Percentiles rank a stretch among this genome's conserved stretches.
Conservation (phyloP, 805 yeast species). For the Metschnikowia vanudenii region DNA sequence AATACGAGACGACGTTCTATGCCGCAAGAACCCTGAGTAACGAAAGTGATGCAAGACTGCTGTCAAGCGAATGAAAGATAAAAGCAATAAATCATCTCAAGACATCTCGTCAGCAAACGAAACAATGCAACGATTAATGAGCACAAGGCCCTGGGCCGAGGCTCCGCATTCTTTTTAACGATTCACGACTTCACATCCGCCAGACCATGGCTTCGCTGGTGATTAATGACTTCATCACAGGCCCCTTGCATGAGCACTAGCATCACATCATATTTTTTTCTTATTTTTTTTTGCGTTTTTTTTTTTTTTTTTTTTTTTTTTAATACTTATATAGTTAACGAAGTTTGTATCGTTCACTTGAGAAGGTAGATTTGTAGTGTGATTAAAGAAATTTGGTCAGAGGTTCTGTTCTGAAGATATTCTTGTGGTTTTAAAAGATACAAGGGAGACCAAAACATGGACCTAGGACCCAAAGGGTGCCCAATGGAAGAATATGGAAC, state of each 20-base stretch:
- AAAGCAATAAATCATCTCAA: not conserved
- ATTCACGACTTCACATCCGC: slow-evolving; percentile 7
- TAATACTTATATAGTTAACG: not conserved
- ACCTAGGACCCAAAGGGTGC: too few species aligned
- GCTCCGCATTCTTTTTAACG: slow-evolving; percentile 3
- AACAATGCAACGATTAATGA: slow-evolving; percentile 2
- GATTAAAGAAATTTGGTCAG: too few species aligned
- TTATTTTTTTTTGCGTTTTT: not conserved
- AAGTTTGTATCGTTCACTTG: not conserved
- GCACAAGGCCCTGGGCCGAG: not conserved
- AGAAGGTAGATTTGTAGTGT: too few species aligned
- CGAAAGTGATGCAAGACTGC: not conserved
- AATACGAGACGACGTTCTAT: not conserved
- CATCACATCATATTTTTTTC: slow-evolving; percentile 1
- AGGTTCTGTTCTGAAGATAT: too few species aligned
- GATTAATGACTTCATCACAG: slow-evolving; percentile 5
- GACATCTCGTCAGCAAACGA: slow-evolving; percentile 4
- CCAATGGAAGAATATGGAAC: too few species aligned
- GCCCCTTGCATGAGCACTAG: slow-evolving; percentile 5
- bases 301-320: slow-evolving; percentile 7
- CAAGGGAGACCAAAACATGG: too few species aligned
- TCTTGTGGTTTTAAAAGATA: too few species aligned
- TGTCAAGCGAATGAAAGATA: slow-evolving; percentile 1
- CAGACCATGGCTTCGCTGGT: slow-evolving; percentile 4
- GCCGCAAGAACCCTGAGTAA: not conserved